Base-by-base conservation (phyloP, 257 asterid species). In the Penstemon barbatus region DNA sequence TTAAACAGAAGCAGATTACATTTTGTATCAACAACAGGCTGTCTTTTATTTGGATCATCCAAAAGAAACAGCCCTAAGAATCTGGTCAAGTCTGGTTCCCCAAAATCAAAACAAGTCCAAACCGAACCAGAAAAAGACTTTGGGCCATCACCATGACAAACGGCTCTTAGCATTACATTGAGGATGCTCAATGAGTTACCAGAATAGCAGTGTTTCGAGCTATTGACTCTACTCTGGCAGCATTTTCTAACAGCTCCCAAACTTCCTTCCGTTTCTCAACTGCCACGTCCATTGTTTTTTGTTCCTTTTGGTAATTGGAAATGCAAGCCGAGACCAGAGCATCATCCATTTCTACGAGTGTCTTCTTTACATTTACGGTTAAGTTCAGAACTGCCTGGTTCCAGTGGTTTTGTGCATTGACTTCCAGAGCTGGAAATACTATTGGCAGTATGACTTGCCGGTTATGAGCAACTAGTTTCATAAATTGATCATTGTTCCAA, bases 181-280 rank as follows among this genome's bases (percentile, higher is more conserved):
- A 57, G 50, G 79, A 63, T 71, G 77, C 63, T 63, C 70, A 66
- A 60, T 83, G 86, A 39, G 82, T 80, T 76, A 88, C 95, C 66
- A 86, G 74, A 69, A 88, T 92, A 7, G 90, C 92, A 0, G 81
- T 79, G 57, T 79, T 80, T n/a, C 85, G 79, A 33, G 68, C 70
- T 62, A 81, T 54, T 50, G 89, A 86, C 75, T 71, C 75, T 11
- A 63, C 69, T 52, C 77, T 71, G 19, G 82, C 83, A 3, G 69
- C 78, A 55, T 36, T 71, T 66, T 77, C 79, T 62, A 79, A 58
- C 37, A 64, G 75, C 49, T 84, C 80, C 85, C 83, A 83, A 19
- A 66, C 74, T 78, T 75, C 76, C 66, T 63, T 80, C 61, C 83
- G 80, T 65, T 64, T 75, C 25, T 61, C 66, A 15, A 71, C 71